Evolutionary conservation across 129 eudicot genomes (phyloP), one percentile per base, ranked within the genome.

Genomic region (carrot (Daucus carota)): DNA sequence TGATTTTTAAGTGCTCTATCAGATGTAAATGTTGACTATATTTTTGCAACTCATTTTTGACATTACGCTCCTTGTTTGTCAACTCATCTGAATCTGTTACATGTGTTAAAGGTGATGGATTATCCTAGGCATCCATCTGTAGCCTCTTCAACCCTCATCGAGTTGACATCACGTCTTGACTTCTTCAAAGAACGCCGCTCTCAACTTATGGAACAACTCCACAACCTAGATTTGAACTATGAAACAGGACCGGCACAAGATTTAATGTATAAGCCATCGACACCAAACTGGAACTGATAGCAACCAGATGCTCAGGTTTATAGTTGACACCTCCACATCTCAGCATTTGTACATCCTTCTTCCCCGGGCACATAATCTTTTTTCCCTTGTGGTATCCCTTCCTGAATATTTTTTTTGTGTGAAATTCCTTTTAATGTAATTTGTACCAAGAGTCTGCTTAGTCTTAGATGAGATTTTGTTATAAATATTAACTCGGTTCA

Each of bases 171-270:
- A 16, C 97, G 98, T 52, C 97, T 93, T 48, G 98, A 93, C 75
- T 93, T 90, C 89, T 90, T 93, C 74, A 93, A 90, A 83, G 98
- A 93, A 68, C 82, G 98, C 31, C 91, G 97, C 44, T 90, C 96
- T 41, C 98, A 92, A 78, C 87, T 92, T 72, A 90, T 92, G 96
- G 98, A 92, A 79, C 98, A 92, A 83, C 96, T 92, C 75, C 98
- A 90, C 78, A 88, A 80, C 90, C 89, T 92, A 20, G 98, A 92
- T 74, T 60, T 90, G 73, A 92, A 90, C 80, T 82, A 90, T 28
- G 89, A 87, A 47, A 65, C 88, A 32, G 46, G 79, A 34, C 42
- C 95, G 18, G 77, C 92, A 24, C 96, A 83, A 41, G 94, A 92
- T 75, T 87, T 85, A 75, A 71, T 83, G 82, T 92, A 82, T 83